Percentiles rank a stretch among this genome's conserved stretches.
Evolutionary conservation across 2,329 filamentous ascomycete species (phyloP).

Genomic region (Chrysoporthe deuterocubensis): DNA sequence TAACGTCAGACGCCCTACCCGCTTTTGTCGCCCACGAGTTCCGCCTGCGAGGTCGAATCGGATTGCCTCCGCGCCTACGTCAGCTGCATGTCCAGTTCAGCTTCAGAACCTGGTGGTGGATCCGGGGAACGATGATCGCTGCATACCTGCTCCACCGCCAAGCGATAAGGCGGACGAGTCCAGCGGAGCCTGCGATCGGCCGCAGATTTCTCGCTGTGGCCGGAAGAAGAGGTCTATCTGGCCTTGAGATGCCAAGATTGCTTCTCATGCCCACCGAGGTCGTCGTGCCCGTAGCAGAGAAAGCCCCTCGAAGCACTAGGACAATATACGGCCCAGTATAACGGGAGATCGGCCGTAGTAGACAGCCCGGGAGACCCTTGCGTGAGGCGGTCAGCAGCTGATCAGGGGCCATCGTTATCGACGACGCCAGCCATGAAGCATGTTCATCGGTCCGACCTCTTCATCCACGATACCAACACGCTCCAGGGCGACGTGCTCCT

Average conservation of each 20-base stretch:
- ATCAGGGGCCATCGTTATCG: background rate
- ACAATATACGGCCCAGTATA: too few species aligned
- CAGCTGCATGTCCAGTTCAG: background rate
- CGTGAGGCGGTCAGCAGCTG: background rate
- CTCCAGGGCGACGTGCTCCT: constrained; percentile 42
- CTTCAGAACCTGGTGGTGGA: background rate
- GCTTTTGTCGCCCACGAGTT: too few species aligned
- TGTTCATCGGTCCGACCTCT: constrained; percentile 38
- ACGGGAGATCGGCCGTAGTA: too few species aligned
- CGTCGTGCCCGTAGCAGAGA: too few species aligned
- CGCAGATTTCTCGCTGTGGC: background rate
- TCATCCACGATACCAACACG: constrained; percentile 42
- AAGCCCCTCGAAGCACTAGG: too few species aligned
- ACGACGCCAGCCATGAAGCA: constrained; percentile 5
- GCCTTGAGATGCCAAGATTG: background rate
- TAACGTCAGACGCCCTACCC: too few species aligned
- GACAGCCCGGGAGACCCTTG: too few species aligned
- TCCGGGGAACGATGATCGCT: constrained; percentile 2
- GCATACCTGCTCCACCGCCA: constrained; percentile 4
- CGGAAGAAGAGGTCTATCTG: background rate
- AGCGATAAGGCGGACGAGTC: background rate
- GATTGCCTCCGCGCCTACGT: too few species aligned
- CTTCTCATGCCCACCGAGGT: background rate
- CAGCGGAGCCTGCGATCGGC: background rate
- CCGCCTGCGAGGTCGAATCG: too few species aligned